These are phyloP conservation scores for Ophidiomyces ophidiicola DNA, from an alignment of 2,329 filamentous ascomycete genomes.

Conservation along the genomic window DNA sequence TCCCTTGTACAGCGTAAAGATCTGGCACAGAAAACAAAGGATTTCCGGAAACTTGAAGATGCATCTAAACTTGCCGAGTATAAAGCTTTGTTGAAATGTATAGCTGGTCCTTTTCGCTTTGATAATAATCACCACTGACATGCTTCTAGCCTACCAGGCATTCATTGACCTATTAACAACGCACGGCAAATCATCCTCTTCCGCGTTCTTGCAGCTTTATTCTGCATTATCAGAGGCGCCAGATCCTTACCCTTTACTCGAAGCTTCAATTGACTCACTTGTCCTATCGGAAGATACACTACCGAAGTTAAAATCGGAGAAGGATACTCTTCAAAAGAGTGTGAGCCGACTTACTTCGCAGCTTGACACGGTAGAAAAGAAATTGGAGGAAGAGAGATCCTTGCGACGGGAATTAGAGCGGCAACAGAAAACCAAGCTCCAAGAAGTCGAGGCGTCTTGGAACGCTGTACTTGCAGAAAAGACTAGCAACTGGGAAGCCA, in stretches of 20 bases:
- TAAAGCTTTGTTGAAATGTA: conserved; percentile 80
- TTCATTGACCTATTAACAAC: conserved; percentile 96
- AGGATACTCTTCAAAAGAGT: conserved; percentile 69
- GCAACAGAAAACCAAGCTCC: conserved; percentile 64
- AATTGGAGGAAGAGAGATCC: conserved; percentile 64
- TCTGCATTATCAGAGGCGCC: conserved; percentile 88
- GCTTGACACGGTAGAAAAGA: conserved; percentile 68
- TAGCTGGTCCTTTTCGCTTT: neutral
- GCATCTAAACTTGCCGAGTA: conserved; percentile 72
- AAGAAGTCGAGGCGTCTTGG: conserved; percentile 86
- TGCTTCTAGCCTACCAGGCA: conserved; percentile 69
- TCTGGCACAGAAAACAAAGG: conserved; percentile 96
- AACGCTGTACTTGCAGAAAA: conserved; percentile 82
- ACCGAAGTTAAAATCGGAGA: conserved; percentile 79
- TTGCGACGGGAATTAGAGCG: conserved; percentile 65
- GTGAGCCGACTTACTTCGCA: conserved; percentile 64
- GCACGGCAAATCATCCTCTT: conserved; percentile 88
- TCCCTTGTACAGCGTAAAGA: conserved; percentile 95
- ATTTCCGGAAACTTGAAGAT: conserved; percentile 91
- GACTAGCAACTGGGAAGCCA: conserved; percentile 89
- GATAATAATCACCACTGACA: neutral
- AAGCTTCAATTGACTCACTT: conserved; percentile 90
- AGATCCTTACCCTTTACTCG: conserved; percentile 89
- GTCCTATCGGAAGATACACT: conserved; percentile 85
- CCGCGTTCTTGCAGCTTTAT: conserved; percentile 84